These are phyloP conservation scores for Eutypella sp. DNA, from an alignment of 2,329 filamentous ascomycete genomes.

Conservation along the genomic window DNA sequence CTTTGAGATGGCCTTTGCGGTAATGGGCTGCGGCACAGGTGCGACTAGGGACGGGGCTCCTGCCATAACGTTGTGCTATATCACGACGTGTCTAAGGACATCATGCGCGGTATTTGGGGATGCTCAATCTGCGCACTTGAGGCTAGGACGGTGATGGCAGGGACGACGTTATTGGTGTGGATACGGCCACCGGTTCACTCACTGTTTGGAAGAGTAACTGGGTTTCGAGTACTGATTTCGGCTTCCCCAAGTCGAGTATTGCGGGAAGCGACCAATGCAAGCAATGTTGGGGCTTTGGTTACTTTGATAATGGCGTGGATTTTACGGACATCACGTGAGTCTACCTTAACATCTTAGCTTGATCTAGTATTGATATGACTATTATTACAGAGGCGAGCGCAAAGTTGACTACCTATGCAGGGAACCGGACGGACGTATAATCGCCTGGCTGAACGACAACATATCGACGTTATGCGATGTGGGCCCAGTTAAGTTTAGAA, in stretches of 20 bases:
- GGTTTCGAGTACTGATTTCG: background rate
- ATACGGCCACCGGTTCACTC: background rate
- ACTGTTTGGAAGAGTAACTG: background rate
- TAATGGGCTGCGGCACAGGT: slow-evolving; percentile 24
- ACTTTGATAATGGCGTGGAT: background rate
- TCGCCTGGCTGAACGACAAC: background rate
- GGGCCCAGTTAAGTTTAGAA: background rate
- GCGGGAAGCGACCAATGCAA: background rate
- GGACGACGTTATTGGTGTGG: background rate
- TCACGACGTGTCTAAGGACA: background rate
- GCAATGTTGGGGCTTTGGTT: background rate
- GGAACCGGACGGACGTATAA: background rate
- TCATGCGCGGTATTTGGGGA: background rate
- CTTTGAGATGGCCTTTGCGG: slow-evolving; percentile 30
- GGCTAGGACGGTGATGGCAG: background rate
- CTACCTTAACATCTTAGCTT: background rate
- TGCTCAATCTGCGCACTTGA: background rate
- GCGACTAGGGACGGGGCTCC: slow-evolving; percentile 11
- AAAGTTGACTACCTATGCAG: background rate
- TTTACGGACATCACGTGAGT: background rate
- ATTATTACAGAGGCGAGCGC: background rate
- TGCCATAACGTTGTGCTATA: slow-evolving; percentile 7
- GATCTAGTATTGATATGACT: background rate
- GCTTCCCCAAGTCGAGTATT: background rate
- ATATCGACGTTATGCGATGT: background rate